Percentiles rank a stretch among this genome's conserved stretches.
phyloP scores from a whole-genome alignment of 768 basidiomycete species.

The Lentinula boryana region DNA sequence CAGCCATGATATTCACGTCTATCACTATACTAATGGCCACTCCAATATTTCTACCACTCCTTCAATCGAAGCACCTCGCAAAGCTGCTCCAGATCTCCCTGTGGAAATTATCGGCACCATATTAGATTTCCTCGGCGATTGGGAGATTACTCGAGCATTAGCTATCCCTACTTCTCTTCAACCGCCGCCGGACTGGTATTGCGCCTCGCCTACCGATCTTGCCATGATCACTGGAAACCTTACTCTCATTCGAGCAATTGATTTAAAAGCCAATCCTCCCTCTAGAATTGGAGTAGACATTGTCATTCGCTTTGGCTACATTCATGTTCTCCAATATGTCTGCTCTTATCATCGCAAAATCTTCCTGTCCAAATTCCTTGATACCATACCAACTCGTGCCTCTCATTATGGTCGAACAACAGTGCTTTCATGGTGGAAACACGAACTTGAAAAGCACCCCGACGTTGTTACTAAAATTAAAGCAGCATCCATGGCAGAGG shows the following conservation, averaged over 20 bases:
- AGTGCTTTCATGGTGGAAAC: conserved; percentile 82
- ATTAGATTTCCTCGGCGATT: conserved; percentile 73
- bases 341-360: conserved; percentile 56
- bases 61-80: conserved; percentile 23
- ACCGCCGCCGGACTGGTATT: conserved; percentile 64
- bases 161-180: conserved; percentile 65
- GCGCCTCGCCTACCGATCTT: conserved; percentile 62
- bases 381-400: conserved; percentile 73
- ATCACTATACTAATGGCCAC: conserved; percentile 45
- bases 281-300: conserved; percentile 64
- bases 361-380: conserved; percentile 60
- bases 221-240: conserved; percentile 66
- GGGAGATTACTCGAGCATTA: conserved; percentile 78
- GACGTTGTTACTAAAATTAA: conserved; percentile 53
- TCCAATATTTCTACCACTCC: conserved; percentile 24
- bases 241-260: conserved; percentile 52
- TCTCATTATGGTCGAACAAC: conserved; percentile 65
- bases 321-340: conserved; percentile 70
- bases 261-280: conserved; percentile 50
- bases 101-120: conserved; percentile 74
- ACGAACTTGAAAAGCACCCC: conserved; percentile 53
- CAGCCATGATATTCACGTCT: conserved; percentile 70
- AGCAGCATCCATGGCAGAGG: conserved; percentile 52
- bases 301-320: conserved; percentile 69
- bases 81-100: conserved; percentile 56